Percentiles rank a stretch among this genome's conserved stretches.
These are phyloP conservation scores for Polytolypa hystricis DNA, from an alignment of 2,329 filamentous ascomycete genomes.

Conservation along the genomic window DNA sequence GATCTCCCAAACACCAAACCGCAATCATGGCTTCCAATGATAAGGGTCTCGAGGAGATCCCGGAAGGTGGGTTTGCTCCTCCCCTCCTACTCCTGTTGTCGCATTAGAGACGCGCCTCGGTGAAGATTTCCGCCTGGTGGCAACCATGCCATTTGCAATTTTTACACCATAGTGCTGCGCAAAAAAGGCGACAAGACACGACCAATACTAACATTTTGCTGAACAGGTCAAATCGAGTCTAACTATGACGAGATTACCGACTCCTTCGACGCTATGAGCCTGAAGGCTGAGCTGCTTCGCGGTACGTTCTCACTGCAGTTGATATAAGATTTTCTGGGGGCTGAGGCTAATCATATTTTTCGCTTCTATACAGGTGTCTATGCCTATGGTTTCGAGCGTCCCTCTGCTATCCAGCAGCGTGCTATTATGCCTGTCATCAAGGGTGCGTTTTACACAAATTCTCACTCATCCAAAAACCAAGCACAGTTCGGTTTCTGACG, in stretches of 20 bases:
- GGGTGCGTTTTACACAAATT: slow-evolving; percentile 56
- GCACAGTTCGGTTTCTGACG: slow-evolving; percentile 13
- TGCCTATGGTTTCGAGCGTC: slow-evolving; percentile 99
- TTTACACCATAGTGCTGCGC: no score
- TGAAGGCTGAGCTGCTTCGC: slow-evolving; percentile 94
- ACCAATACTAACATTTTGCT: slow-evolving; percentile 1
- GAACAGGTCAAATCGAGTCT: slow-evolving; percentile 92
- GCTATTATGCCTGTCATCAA: slow-evolving; percentile 99
- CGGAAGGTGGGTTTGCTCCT: slow-evolving; percentile 62
- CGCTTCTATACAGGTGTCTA: slow-evolving; percentile 62
- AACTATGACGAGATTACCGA: slow-evolving; percentile 99
- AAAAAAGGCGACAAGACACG: background rate
- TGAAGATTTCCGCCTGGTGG: background rate
- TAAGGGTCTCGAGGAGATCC: slow-evolving; percentile 97
- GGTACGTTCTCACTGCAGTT: no score
- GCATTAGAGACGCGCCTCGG: background rate
- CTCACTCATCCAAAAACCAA: slow-evolving; percentile 4
- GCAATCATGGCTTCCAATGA: slow-evolving; percentile 93
- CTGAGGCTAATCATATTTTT: slow-evolving; percentile 19
- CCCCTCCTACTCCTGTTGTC: slow-evolving; percentile 6
- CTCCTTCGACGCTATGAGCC: slow-evolving; percentile 96
- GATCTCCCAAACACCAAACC: slow-evolving; percentile 46
- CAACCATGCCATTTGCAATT: no score
- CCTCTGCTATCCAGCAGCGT: slow-evolving; percentile 98
- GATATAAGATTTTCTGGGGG: no score